These are phyloP conservation scores for Apiotrichum laibachii DNA, from an alignment of 1,284 basidiomycete genomes.

Conservation along the genomic window DNA sequence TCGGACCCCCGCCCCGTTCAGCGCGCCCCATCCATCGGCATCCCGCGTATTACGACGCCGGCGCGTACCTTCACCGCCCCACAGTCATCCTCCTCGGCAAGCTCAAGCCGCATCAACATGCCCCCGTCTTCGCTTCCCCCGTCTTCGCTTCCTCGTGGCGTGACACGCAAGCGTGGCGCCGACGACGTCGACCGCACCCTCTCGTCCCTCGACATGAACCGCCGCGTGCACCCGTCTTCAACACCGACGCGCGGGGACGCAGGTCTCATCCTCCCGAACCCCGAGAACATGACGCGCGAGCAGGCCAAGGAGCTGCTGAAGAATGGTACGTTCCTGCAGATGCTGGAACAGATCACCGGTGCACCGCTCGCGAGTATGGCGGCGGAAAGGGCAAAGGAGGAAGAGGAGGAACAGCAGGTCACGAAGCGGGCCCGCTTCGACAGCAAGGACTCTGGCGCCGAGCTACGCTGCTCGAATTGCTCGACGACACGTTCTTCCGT, in stretches of 20 bases:
- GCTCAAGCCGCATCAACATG: constrained; percentile 1
- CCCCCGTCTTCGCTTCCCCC: neutral
- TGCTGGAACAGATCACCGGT: constrained; percentile 37
- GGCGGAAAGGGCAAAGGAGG: neutral
- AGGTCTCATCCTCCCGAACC: constrained; percentile 9
- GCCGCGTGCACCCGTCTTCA: neutral
- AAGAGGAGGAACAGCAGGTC: constrained; percentile 13
- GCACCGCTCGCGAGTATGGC: constrained; percentile 8
- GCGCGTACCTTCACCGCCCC: neutral
- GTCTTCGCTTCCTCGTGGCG: neutral
- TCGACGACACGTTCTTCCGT: constrained; percentile 43
- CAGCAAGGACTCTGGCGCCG: neutral
- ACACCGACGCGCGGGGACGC: constrained; percentile 1
- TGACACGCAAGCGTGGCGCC: neutral
- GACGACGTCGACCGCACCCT: neutral
- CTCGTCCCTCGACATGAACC: constrained; percentile 5
- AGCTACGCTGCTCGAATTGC: constrained; percentile 44
- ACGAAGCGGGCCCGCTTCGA: constrained; percentile 10
- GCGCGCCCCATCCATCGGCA: constrained; percentile 3
- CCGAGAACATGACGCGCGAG: constrained; percentile 39
- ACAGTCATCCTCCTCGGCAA: constrained; percentile 1
- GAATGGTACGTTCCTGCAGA: constrained; percentile 37
- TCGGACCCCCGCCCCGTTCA: constrained; percentile 8
- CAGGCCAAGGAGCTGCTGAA: constrained; percentile 38
- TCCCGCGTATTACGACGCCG: constrained; percentile 1